Base-by-base conservation (phyloP, 2,329 filamentous ascomycete genomes). In the Periconia digitata region DNA sequence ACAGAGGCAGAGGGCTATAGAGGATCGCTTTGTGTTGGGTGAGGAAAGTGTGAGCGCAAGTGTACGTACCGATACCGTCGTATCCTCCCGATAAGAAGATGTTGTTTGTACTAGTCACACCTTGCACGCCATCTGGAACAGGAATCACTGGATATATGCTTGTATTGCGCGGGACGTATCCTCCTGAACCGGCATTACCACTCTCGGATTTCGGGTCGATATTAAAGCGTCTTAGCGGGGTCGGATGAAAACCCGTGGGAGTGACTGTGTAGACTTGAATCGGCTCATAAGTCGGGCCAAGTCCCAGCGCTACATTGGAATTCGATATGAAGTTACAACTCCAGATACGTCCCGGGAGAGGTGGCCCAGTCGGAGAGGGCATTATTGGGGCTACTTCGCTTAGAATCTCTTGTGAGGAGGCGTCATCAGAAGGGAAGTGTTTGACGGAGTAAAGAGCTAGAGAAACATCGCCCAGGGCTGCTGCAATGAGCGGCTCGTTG, bases 11-110 rank as follows among this genome's bases (percentile, higher is more conserved):
- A n/a, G n/a, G n/a, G n/a, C n/a, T n/a, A n/a, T n/a, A n/a, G n/a
- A n/a, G n/a, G n/a, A n/a, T n/a, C n/a, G n/a, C n/a, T n/a, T n/a
- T n/a, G n/a, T n/a, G n/a, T n/a, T n/a, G n/a, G n/a, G n/a, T n/a
- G n/a, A n/a, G n/a, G n/a, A n/a, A n/a, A n/a, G n/a, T n/a, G n/a
- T n/a, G n/a, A n/a, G n/a, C n/a, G n/a, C n/a, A n/a, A n/a, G n/a
- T n/a, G n/a, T n/a, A n/a, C n/a, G n/a, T n/a, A n/a, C n/a, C n/a
- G 34, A 77, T 71, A 10, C 82, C 80, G 59, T 85, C 81, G 43
- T 82, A 81, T 63, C 81, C 83, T 8, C 83, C 82, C 24, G 80
- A 79, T 2, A 86, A 69, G 49, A 86, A 85, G 0, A 82, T 66
- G 40, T 81, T 69, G 2, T 79, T 78, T 3, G 72, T 56, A 16